Conservation (phyloP, 1,284 basidiomycete species). For the Tilletia walkeri region DNA sequence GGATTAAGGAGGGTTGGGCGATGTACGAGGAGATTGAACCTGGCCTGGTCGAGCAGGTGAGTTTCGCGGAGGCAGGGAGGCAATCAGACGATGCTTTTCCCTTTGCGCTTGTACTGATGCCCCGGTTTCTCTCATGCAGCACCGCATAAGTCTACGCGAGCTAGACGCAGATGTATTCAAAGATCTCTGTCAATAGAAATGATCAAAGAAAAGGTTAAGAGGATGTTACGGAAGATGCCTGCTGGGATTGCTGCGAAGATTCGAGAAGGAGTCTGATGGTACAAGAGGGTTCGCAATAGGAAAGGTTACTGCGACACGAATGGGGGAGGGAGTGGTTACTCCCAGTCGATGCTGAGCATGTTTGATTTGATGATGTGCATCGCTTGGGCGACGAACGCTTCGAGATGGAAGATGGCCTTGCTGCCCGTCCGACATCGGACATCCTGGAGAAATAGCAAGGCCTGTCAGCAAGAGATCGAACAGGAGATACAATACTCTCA, state of each 20-base stretch:
- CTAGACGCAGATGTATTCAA: constrained; percentile 1
- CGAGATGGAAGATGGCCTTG: constrained; percentile 54
- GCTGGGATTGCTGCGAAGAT: too few species aligned
- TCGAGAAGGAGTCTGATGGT: too few species aligned
- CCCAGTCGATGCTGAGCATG: constrained; percentile 14
- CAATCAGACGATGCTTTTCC: too few species aligned
- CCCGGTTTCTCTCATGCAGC: not conserved
- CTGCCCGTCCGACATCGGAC: constrained; percentile 44
- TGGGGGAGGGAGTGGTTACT: not conserved
- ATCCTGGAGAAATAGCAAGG: constrained; percentile 58
- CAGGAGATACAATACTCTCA: too few species aligned
- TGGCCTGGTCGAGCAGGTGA: not conserved
- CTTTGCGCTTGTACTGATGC: not conserved
- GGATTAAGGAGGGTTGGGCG: not conserved
- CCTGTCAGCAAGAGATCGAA: too few species aligned
- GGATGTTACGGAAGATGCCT: too few species aligned
- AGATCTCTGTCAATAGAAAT: constrained; percentile 8
- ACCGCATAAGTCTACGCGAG: not conserved
- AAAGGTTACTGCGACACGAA: not conserved
- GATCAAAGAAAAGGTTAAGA: too few species aligned
- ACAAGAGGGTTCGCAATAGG: too few species aligned
- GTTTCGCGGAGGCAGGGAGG: not conserved
- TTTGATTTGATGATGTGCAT: constrained; percentile 32
- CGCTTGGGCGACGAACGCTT: constrained; percentile 53
- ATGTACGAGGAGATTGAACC: constrained; percentile 4